Evolutionary conservation across 148 eudicot genomes (phyloP), one percentile per base, ranked within the genome.

Genomic region (Vaccinium darrowii): DNA sequence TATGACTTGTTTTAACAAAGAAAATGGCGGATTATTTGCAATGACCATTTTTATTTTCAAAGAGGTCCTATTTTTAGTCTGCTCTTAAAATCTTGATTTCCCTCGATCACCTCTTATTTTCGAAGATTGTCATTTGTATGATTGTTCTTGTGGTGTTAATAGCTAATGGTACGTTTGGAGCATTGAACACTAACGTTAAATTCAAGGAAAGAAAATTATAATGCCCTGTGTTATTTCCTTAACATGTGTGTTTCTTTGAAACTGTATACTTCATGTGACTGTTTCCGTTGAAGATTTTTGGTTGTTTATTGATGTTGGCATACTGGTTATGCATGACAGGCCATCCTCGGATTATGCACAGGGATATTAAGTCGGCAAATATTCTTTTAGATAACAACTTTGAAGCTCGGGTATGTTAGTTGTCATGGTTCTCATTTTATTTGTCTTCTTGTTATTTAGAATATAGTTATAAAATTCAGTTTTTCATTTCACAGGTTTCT

Each of bases 311-410:
- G 18, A 50, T 65, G 21, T n/a, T 57, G 43, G 36, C 23, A 39
- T 75, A 36, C 39, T 83, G 54, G 13, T 71, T 54, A 51, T 49
- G 60, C 51, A 53, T 78, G 25, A 39, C 90, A 91, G 93, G 93
- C 69, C 90, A 90, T 80, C 93, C 93, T 39, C 82, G 90, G 58
- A 87, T 91, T 39, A 88, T 90, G 85, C 93, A 91, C 81, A 77
- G 93, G 79, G 93, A 91, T 83, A 91, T 91, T 21, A 91, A 91
- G 88, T 87, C 93, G 51, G 84, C 93, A 60, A 91, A 91, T 81
- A 91, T 91, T 84, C 93, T 91, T 58, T 78, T 91, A 63, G 92
- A 91, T 85, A 65, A 86, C 79, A 90, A 87, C 82, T 90, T 87
- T 86, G 93, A 91, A 79, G 91, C 93, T n/a, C 88, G 82, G 90